These are phyloP conservation scores for Daedaleopsis nitida DNA, from an alignment of 768 basidiomycete species.

Conservation along the genomic window DNA sequence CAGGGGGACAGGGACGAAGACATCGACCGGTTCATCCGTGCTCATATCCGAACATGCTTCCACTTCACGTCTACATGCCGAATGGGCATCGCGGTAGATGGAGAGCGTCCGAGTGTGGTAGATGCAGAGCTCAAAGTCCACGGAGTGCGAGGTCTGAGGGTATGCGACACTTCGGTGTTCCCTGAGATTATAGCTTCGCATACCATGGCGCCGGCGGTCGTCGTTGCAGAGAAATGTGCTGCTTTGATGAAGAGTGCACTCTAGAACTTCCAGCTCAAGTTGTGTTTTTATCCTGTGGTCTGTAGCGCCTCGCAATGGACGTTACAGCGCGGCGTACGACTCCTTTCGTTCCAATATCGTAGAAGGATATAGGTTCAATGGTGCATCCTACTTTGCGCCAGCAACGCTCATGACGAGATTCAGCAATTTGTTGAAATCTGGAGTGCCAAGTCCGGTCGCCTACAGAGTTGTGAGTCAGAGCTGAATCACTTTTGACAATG, in stretches of 20 bases:
- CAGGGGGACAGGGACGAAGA: constrained; percentile 16
- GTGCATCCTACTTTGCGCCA: background rate
- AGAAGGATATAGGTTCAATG: no score
- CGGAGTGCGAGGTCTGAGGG: constrained; percentile 40
- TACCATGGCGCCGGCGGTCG: no score
- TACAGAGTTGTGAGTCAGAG: background rate
- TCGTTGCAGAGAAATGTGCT: no score
- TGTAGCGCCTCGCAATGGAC: no score
- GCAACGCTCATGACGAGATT: background rate
- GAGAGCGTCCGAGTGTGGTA: constrained; percentile 40
- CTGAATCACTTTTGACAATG: background rate
- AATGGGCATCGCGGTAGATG: constrained; percentile 32
- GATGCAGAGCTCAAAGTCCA: constrained; percentile 44
- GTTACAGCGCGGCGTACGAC: no score
- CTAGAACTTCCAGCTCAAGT: no score
- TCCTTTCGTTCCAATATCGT: no score
- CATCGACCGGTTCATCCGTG: constrained; percentile 19
- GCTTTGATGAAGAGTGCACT: no score
- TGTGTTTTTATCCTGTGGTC: no score
- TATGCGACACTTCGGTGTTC: no score
- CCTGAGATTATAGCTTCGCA: no score
- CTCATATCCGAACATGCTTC: constrained; percentile 13
- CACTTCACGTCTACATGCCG: constrained; percentile 40
- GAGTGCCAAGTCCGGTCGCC: background rate
- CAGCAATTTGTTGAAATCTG: background rate